These are phyloP conservation scores for Thymus mandschuricus DNA, from an alignment of 257 asterid species.

Conservation along the genomic window DNA sequence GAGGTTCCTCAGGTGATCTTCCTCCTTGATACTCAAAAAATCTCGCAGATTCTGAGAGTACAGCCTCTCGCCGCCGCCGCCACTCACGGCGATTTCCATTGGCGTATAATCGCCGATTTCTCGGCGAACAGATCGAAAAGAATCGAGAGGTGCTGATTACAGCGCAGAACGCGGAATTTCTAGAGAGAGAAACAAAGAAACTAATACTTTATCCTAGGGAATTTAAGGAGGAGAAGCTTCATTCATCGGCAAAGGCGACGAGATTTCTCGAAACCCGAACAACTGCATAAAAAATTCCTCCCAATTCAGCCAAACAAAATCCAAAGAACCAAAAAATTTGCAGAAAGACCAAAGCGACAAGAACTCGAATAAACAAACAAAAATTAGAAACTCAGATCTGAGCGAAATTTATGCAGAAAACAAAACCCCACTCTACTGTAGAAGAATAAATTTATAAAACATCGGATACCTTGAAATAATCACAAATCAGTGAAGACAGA, in stretches of 20 bases:
- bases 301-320: constrained; percentile 6
- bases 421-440: constrained; percentile 16
- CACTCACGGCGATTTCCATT: constrained; percentile 35
- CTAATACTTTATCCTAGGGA: constrained; percentile 20
- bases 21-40: constrained; percentile 44
- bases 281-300: not conserved
- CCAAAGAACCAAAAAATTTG: not conserved
- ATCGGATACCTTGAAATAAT: constrained; percentile 38
- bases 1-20: constrained; percentile 35
- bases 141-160: not conserved
- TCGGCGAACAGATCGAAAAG: not conserved
- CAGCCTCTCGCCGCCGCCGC: constrained; percentile 35
- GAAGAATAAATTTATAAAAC: constrained; percentile 11
- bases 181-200: constrained; percentile 9
- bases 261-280: constrained; percentile 40
- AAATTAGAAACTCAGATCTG: constrained; percentile 37
- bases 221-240: constrained; percentile 42
- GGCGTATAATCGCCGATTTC: constrained; percentile 16
- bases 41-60: constrained; percentile 49
- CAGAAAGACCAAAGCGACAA: constrained; percentile 4
- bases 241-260: constrained; percentile 26
- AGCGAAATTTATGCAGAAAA: constrained; percentile 6
- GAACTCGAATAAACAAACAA: not conserved
- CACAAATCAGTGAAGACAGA: constrained; percentile 31
- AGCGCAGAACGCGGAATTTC: constrained; percentile 3